Percentiles rank a stretch among this genome's conserved stretches.
These are phyloP conservation scores for Aureobasidium mangrovei DNA, from an alignment of 2,329 filamentous ascomycete species.

Conservation along the genomic window DNA sequence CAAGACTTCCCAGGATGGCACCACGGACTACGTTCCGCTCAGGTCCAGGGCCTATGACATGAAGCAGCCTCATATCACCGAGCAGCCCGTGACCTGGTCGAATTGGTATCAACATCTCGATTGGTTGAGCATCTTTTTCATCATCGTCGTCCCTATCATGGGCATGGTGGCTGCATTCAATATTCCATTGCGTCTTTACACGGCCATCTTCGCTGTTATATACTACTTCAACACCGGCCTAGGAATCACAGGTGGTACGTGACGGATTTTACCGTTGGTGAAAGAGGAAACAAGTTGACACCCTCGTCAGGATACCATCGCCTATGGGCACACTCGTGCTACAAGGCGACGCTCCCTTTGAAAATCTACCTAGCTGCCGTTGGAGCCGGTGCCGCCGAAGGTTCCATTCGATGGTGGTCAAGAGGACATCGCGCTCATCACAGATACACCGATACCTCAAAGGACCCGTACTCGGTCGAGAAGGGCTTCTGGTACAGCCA, in stretches of 20 bases:
- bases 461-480: constrained; percentile 84
- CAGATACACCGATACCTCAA: constrained; percentile 85
- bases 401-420: constrained; percentile 84
- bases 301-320: constrained; percentile 56
- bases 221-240: constrained; percentile 71
- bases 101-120: constrained; percentile 93
- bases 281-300: not conserved
- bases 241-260: constrained; percentile 33
- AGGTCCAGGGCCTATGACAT: constrained; percentile 1
- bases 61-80: constrained; percentile 63
- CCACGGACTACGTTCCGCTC: not conserved
- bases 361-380: constrained; percentile 74
- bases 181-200: constrained; percentile 65
- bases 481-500: constrained; percentile 80
- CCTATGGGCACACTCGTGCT: constrained; percentile 79
- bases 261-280: not conserved
- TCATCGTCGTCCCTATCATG: constrained; percentile 65
- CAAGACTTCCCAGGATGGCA: not conserved
- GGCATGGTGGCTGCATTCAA: constrained; percentile 69
- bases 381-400: constrained; percentile 74
- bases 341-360: constrained; percentile 66
- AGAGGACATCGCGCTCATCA: constrained; percentile 80
- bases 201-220: constrained; percentile 60
- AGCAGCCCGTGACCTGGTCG: constrained; percentile 65
- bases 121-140: constrained; percentile 81